Evolutionary conservation across 352 stramenopile species (phyloP).

Genomic region (Elongisporangium undulatum): DNA sequence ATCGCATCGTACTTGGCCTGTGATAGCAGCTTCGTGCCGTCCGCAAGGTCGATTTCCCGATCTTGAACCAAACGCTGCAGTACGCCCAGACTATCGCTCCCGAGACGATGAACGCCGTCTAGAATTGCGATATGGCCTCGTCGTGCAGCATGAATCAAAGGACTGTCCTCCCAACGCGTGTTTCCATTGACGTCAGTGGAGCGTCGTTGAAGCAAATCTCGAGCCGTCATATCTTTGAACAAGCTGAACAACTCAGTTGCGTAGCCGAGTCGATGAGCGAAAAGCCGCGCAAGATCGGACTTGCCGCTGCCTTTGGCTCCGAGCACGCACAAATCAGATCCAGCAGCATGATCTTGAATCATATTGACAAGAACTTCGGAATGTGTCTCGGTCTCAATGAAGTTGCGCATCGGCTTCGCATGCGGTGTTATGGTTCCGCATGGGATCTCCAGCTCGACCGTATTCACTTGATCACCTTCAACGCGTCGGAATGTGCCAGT

Average conservation of each 20-base stretch:
- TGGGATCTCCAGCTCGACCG: slow-evolving; percentile 24
- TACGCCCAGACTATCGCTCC: slow-evolving; percentile 85
- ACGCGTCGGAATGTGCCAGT: slow-evolving; percentile 17
- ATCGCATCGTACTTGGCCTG: slow-evolving; percentile 58
- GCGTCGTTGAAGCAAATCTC: slow-evolving; percentile 90
- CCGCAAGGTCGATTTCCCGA: slow-evolving; percentile 84
- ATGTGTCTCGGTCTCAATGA: slow-evolving; percentile 59
- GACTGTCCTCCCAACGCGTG: slow-evolving; percentile 91
- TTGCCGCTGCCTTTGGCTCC: slow-evolving; percentile 85
- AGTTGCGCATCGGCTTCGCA: slow-evolving; percentile 24
- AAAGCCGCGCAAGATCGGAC: slow-evolving; percentile 61
- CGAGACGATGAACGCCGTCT: slow-evolving; percentile 92
- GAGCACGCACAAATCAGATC: slow-evolving; percentile 75
- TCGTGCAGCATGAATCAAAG: slow-evolving; percentile 85
- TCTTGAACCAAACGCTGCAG: slow-evolving; percentile 88
- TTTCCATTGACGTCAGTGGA: slow-evolving; percentile 84
- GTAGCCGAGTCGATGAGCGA: slow-evolving; percentile 76
- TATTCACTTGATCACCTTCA: slow-evolving; percentile 1
- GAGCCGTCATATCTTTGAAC: slow-evolving; percentile 92
- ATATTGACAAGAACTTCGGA: slow-evolving; percentile 49
- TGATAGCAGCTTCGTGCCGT: slow-evolving; percentile 81
- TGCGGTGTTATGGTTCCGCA: slow-evolving; percentile 34
- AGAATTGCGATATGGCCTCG: slow-evolving; percentile 85
- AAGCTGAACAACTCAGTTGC: slow-evolving; percentile 88
- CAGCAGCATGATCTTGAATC: slow-evolving; percentile 76